Base-by-base conservation (phyloP, 2,329 filamentous ascomycete species). In the Arthrobotrys iridis region DNA sequence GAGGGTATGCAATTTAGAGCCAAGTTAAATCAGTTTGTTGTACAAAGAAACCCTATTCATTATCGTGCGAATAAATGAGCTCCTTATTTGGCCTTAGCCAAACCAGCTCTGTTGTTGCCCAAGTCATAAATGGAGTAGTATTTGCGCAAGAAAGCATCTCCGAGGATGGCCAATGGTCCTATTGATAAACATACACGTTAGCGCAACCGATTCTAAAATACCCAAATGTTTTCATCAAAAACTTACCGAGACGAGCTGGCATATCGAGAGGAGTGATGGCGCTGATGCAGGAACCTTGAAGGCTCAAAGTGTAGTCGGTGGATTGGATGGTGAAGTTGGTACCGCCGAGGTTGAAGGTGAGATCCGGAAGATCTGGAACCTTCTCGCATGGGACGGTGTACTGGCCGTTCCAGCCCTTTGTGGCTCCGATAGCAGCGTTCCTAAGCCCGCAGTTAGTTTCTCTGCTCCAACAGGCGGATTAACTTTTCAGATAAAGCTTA, bases 91-190 rank as follows among this genome's bases (percentile, higher is more conserved):
- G 94, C 87, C 85, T 91, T 90, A 81, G 94, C 95, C 80, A 99
- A 88, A 81, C 93, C 93, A 77, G 99, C 93, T 67, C 91, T 90
- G 82, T 90, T 87, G 86, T 91, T 93, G 83, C 92, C 93, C 75
- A 97, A 87, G 84, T 99, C 93, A 82, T 99, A 99, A 81, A 99
- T 91, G 78, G 93, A 96, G 88, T 98, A 98, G 87, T 90, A 96
- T 82, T 87, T 91, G 84, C 93, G 89, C 81, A 91, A 86, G 87
- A 91, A 91, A 55, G 89, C 91, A 83, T 97, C 93, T 81, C 95
- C 95, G 24, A 99, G 89, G 78, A 99, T 99, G 77, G 93, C 93
- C 78, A 99, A 88, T 79, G 95, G 95, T 50, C 95, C 71, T 75
- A 40, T 33, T 46, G 3, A 11, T 11, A n/a, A n/a, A n/a, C 7